Evolutionary conservation across 257 asterid species (phyloP), one percentile per base, ranked within the genome.

Genomic region (Fraxinus quadrangulata): DNA sequence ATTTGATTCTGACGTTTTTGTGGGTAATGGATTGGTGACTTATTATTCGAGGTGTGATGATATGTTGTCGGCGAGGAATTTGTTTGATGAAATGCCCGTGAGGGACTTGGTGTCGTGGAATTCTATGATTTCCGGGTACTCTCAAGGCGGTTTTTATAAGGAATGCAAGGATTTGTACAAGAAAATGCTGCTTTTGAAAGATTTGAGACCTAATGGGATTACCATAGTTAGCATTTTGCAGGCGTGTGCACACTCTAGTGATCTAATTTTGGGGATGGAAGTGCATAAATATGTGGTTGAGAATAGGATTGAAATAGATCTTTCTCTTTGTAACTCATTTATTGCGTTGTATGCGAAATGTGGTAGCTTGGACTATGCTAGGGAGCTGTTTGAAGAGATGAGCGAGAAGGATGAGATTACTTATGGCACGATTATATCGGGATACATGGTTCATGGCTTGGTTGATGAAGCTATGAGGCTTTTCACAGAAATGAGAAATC

Each of bases 71-170:
- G 97, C 97, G 0, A 84, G 88, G 80, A 66, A 16, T 14, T 30
- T 90, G 84, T 94, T 94, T 67, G 87, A 92, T 80, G 86, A 77
- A 78, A 88, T 94, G 91, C 84, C 89, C 26, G 84, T 63, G 69
- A 90, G 86, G 78, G 98, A 94, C 82, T 77, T 81, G 80, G 97
- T 94, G 21, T 89, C 97, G 4, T 92, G 97, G 98, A 94, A 92
- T 81, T 85, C 97, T 0, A 91, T 94, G 92, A 86, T 92, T 83
- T 82, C 98, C 0, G 97, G 97, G 78, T 94, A 88, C 69, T 82
- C 94, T 49, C 98, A 91, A 75, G 90, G 89, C 67, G 98, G 97
- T 42, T 79, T 80, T 79, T 86, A 82, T 16, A 86, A 84, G 80
- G 95, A 92, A 65, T 91, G 97, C 87, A 94, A 92, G 86, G 82